A percentile compares a stretch with the other conserved stretches of the same genome.
These are phyloP conservation scores for Podospora pseudocomata DNA, from an alignment of 495 filamentous ascomycete genomes.

Conservation along the genomic window DNA sequence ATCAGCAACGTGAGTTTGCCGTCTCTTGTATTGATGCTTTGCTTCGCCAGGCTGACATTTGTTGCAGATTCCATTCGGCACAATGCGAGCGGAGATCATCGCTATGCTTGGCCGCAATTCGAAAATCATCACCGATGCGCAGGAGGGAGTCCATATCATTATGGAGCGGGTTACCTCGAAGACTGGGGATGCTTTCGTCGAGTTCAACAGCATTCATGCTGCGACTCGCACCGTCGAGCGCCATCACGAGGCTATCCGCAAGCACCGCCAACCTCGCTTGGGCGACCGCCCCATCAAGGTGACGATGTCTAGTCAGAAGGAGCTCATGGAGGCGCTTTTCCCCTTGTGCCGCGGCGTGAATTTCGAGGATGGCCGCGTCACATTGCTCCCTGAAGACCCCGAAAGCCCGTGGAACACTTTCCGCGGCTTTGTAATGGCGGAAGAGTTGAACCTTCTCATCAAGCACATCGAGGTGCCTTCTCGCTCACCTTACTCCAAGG, in stretches of 20 bases:
- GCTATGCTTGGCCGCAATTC: constrained; percentile 68
- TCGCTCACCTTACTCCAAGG: constrained; percentile 58
- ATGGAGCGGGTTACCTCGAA: constrained; percentile 77
- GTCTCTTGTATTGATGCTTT: background rate
- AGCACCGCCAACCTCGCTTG: constrained; percentile 49
- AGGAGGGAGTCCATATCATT: constrained; percentile 72
- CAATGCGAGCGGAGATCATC: constrained; percentile 63
- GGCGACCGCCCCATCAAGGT: constrained; percentile 64
- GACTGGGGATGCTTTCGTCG: constrained; percentile 72
- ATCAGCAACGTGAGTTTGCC: constrained; percentile 34
- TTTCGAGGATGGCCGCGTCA: constrained; percentile 55
- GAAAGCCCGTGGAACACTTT: constrained; percentile 62
- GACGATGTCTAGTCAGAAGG: constrained; percentile 55
- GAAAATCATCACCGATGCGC: constrained; percentile 51
- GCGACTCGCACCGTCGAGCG: constrained; percentile 53
- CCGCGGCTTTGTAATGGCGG: constrained; percentile 62
- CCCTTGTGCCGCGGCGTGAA: constrained; percentile 60
- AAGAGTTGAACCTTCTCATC: constrained; percentile 64
- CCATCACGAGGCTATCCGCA: constrained; percentile 29
- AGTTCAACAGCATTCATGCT: constrained; percentile 55
- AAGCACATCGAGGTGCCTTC: constrained; percentile 66
- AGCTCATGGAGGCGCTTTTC: constrained; percentile 64
- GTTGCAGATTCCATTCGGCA: constrained; percentile 62
- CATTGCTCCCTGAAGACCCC: constrained; percentile 30
- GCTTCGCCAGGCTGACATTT: background rate